These are phyloP conservation scores for Cytospora piceae DNA, from an alignment of 2,329 filamentous ascomycete species.

Conservation along the genomic window DNA sequence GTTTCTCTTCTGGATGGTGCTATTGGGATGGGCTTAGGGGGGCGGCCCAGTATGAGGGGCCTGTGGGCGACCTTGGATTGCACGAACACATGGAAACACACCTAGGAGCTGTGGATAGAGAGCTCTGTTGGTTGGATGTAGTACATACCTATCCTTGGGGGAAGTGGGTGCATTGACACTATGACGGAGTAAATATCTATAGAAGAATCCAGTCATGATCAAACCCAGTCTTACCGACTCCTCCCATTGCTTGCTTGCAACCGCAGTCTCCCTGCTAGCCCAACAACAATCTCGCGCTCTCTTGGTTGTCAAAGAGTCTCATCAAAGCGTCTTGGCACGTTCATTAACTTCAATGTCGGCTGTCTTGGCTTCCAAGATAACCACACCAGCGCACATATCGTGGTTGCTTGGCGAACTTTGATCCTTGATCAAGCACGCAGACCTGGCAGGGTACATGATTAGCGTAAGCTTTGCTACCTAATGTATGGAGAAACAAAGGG, in stretches of 20 bases:
- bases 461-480: too few relatives aligned
- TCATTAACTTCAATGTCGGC: too few relatives aligned
- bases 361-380: too few relatives aligned
- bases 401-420: too few relatives aligned
- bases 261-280: too few relatives aligned
- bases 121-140: conserved; percentile 17
- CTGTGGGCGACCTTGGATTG: conserved; percentile 19
- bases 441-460: too few relatives aligned
- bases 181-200: conserved; percentile 27
- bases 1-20: conserved; percentile 2
- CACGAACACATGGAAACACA: conserved; percentile 11
- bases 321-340: too few relatives aligned
- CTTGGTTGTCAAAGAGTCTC: too few relatives aligned
- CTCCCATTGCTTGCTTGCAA: neutral
- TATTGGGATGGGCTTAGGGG: neutral
- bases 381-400: too few relatives aligned
- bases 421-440: too few relatives aligned
- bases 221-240: neutral
- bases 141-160: conserved; percentile 22
- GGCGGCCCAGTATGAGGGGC: conserved; percentile 9
- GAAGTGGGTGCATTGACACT: conserved; percentile 5
- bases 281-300: too few relatives aligned
- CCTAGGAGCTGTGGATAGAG: conserved; percentile 2
- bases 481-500: too few relatives aligned
- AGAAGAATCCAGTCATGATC: conserved; percentile 22